Conservation (phyloP, 495 filamentous ascomycete genomes). For the Tuber aestivum region DNA sequence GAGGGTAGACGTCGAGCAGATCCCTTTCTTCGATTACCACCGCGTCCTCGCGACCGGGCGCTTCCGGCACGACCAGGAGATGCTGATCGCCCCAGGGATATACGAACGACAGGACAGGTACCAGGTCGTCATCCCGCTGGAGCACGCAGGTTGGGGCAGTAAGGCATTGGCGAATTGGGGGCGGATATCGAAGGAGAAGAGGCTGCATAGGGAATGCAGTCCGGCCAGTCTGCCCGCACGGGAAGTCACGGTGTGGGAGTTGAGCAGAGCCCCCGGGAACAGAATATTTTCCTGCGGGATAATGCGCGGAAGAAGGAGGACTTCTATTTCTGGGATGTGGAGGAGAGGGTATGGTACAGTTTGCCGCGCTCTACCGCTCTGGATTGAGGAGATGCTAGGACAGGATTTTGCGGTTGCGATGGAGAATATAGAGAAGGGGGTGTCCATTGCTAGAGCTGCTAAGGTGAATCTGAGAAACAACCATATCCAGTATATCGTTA, state of each 20-base stretch:
- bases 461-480: conserved; percentile 94
- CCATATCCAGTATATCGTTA: conserved; percentile 96
- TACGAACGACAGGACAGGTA: conserved; percentile 83
- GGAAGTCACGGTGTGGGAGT: conserved; percentile 69
- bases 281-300: conserved; percentile 93
- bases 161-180: conserved; percentile 80
- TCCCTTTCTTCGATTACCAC: conserved; percentile 88
- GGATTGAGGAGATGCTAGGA: conserved; percentile 92
- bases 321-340: conserved; percentile 92
- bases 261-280: conserved; percentile 85
- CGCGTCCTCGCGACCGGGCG: conserved; percentile 69
- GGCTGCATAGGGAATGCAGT: conserved; percentile 56
- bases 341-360: conserved; percentile 69
- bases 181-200: conserved; percentile 73
- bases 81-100: conserved; percentile 88
- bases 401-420: conserved; percentile 68
- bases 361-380: conserved; percentile 78
- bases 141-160: conserved; percentile 55
- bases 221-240: conserved; percentile 56
- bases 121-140: conserved; percentile 83
- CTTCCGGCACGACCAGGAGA: conserved; percentile 83
- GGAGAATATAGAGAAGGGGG: conserved; percentile 68
- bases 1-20: conserved; percentile 66
- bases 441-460: conserved; percentile 82
- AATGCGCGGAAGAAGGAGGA: conserved; percentile 73